Percentiles rank a stretch among this genome's conserved stretches.
These are phyloP conservation scores for Trichophaea hybrida DNA, from an alignment of 2,329 filamentous ascomycete genomes.

Conservation along the genomic window DNA sequence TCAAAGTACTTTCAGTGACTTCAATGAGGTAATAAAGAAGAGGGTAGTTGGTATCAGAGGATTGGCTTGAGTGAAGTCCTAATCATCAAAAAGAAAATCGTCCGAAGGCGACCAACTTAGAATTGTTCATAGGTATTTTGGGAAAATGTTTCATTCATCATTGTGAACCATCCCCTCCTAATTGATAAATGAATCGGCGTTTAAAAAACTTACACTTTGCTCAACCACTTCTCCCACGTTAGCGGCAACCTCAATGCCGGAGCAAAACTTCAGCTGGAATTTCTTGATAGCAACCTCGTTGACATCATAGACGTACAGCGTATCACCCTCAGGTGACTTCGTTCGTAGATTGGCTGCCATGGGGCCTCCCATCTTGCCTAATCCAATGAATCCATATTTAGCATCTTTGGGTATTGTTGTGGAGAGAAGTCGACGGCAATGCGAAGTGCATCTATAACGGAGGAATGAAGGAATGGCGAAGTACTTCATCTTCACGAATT, in stretches of 20 bases:
- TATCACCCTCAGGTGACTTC: constrained; percentile 50
- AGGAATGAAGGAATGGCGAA: constrained; percentile 34
- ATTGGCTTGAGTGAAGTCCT: constrained; percentile 50
- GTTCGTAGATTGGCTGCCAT: constrained; percentile 59
- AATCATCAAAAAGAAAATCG: constrained; percentile 30
- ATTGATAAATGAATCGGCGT: constrained; percentile 10
- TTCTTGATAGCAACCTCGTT: constrained; percentile 42
- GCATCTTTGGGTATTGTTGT: constrained; percentile 34
- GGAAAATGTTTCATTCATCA: constrained; percentile 42
- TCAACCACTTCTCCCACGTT: constrained; percentile 49
- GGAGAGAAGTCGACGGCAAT: constrained; percentile 33
- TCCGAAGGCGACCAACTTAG: constrained; percentile 43
- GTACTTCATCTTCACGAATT: constrained; percentile 17
- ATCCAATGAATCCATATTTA: constrained; percentile 45
- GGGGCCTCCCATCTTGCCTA: constrained; percentile 51
- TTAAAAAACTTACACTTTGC: constrained; percentile 43
- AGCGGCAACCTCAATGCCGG: constrained; percentile 40
- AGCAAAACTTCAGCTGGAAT: constrained; percentile 41
- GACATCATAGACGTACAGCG: constrained; percentile 50
- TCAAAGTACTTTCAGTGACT: constrained; percentile 3
- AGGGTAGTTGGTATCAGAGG: constrained; percentile 43
- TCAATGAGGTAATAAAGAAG: constrained; percentile 3
- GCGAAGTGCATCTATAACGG: constrained; percentile 30
- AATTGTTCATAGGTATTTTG: constrained; percentile 42
- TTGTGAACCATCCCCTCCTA: constrained; percentile 21